Evolutionary conservation across 257 asterid genomes (phyloP).

Genomic region (Forsythia viridissima): DNA sequence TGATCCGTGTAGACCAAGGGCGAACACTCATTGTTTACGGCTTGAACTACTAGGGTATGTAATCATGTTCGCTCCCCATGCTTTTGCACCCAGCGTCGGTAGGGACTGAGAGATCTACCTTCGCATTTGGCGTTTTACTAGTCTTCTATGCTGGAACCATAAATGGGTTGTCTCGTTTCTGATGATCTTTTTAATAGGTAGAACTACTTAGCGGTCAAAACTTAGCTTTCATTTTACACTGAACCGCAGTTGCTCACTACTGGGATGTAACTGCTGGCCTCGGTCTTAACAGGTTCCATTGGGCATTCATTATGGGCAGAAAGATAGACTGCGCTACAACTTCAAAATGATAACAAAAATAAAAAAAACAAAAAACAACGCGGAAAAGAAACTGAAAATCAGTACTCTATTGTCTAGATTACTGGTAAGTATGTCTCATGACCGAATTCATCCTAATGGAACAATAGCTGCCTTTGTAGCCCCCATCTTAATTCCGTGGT

Average conservation of each 20-base stretch:
- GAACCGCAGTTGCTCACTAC: background rate
- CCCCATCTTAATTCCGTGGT: background rate
- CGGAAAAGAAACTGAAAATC: background rate
- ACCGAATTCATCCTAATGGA: background rate
- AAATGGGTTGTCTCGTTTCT: background rate
- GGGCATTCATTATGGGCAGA: background rate
- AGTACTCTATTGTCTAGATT: background rate
- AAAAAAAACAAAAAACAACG: background rate
- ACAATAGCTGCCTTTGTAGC: background rate
- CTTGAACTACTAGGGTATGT: background rate
- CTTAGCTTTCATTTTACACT: background rate
- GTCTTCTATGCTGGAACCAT: background rate
- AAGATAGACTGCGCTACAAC: background rate
- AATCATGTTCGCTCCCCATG: too few species aligned
- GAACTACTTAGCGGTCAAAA: background rate
- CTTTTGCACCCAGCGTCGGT: background rate
- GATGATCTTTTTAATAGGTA: background rate
- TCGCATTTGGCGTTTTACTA: background rate
- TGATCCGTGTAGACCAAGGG: constrained; percentile 8
- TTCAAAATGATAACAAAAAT: background rate
- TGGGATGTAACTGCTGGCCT: background rate
- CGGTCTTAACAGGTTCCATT: background rate
- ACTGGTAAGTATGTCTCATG: background rate
- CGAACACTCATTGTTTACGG: constrained; percentile 6
- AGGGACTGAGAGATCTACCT: background rate